Conservation (phyloP, 345 rosid genomes). For the Pugionium dolabratum region DNA sequence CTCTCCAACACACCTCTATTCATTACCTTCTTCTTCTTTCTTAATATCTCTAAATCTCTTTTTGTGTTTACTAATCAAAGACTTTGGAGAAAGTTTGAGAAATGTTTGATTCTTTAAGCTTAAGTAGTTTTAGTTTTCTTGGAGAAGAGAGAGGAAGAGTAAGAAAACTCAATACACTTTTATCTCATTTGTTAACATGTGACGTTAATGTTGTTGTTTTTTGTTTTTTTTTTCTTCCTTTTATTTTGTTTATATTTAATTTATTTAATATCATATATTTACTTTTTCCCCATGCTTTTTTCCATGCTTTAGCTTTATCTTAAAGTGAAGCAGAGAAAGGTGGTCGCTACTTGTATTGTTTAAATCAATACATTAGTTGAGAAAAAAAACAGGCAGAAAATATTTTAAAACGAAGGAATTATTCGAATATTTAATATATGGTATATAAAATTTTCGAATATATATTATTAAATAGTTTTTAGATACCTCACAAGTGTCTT, state of each 20-base stretch:
- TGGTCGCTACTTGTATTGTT: slow-evolving; percentile 51
- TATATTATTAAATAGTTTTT: background rate
- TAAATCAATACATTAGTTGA: slow-evolving; percentile 32
- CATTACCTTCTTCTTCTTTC: slow-evolving; percentile 42
- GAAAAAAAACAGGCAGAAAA: slow-evolving; percentile 20
- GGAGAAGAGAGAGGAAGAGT: slow-evolving; percentile 28
- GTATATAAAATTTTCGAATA: slow-evolving; percentile 29
- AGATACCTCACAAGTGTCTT: slow-evolving; percentile 32
- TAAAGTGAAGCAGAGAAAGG: slow-evolving; percentile 81
- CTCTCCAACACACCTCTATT: slow-evolving; percentile 73
- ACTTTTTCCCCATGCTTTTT: slow-evolving; percentile 41
- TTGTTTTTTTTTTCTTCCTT: slow-evolving; percentile 38
- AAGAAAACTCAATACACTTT: slow-evolving; percentile 25
- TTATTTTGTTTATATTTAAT: slow-evolving; percentile 30
- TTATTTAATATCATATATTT: slow-evolving; percentile 36
- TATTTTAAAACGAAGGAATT: slow-evolving; percentile 16
- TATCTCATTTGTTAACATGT: slow-evolving; percentile 37
- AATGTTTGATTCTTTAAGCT: slow-evolving; percentile 42
- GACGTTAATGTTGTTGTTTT: slow-evolving; percentile 23
- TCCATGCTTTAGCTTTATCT: slow-evolving; percentile 76
- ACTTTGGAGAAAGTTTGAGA: slow-evolving; percentile 57
- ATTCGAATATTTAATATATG: slow-evolving; percentile 42
- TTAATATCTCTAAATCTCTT: slow-evolving; percentile 28
- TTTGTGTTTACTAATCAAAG: slow-evolving; percentile 38
- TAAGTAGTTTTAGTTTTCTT: slow-evolving; percentile 48